Percentiles rank a stretch among this genome's conserved stretches.
Conservation (phyloP, 1,284 basidiomycete genomes). For the Flammula alnicola region DNA sequence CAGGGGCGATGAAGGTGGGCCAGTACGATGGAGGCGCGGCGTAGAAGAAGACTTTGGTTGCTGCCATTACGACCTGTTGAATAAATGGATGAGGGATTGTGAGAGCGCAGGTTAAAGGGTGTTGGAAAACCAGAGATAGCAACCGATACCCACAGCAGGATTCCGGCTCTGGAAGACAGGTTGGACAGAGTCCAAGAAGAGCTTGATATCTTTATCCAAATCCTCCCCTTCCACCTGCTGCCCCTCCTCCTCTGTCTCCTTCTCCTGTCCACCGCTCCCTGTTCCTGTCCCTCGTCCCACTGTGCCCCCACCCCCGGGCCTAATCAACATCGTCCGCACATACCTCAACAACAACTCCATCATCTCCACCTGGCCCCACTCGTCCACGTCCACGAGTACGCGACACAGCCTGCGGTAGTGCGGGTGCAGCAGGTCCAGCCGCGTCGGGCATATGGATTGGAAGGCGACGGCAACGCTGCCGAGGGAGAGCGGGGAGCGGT, state of each 20-base stretch:
- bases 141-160: conserved; percentile 70
- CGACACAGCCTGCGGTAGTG: conserved; percentile 89
- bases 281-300: conserved; percentile 45
- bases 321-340: conserved; percentile 81
- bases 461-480: conserved; percentile 89
- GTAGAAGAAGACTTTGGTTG: conserved; percentile 75
- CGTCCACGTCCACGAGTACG: conserved; percentile 88
- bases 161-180: conserved; percentile 86
- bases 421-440: conserved; percentile 85
- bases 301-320: conserved; percentile 56
- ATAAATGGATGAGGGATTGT: not conserved
- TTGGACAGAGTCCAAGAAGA: conserved; percentile 75
- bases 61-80: conserved; percentile 76
- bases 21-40: conserved; percentile 63
- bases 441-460: conserved; percentile 80
- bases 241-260: conserved; percentile 35
- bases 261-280: conserved; percentile 51
- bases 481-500: conserved; percentile 87
- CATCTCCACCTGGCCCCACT: conserved; percentile 92
- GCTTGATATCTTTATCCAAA: conserved; percentile 73
- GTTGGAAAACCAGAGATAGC: no score
- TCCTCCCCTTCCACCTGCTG: conserved; percentile 46
- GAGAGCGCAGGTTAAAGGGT: no score
- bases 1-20: conserved; percentile 62
- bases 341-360: conserved; percentile 85